These are phyloP conservation scores for Solanum habrochaites DNA, from an alignment of 257 asterid species.

Conservation along the genomic window DNA sequence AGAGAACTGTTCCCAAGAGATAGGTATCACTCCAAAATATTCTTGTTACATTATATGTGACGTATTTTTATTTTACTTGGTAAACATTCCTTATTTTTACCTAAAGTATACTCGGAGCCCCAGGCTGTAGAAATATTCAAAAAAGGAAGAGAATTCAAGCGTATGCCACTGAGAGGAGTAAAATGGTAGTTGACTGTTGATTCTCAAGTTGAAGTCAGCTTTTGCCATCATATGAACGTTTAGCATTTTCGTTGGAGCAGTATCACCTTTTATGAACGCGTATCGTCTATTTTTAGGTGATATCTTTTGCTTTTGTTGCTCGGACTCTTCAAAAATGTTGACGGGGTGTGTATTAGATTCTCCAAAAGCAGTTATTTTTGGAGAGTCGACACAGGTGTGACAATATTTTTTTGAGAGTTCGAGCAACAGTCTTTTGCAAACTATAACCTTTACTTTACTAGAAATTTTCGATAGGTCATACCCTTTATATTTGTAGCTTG, in stretches of 20 bases:
- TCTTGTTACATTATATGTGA: neutral
- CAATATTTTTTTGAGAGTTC: neutral
- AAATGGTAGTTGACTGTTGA: neutral
- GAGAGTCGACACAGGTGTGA: neutral
- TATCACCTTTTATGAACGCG: neutral
- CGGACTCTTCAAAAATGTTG: neutral
- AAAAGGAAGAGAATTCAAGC: neutral
- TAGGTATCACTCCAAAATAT: slow-evolving; percentile 39
- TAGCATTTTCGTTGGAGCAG: neutral
- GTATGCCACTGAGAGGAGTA: neutral
- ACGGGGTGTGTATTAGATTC: neutral
- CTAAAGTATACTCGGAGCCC: neutral
- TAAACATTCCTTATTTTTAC: neutral
- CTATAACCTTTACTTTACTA: neutral
- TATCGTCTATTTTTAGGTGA: neutral
- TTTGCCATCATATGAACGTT: neutral
- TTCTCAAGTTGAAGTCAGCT: neutral
- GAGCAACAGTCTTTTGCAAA: neutral
- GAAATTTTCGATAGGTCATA: neutral
- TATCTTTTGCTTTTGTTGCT: neutral
- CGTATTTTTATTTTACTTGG: neutral
- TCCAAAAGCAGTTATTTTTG: neutral
- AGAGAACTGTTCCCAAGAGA: slow-evolving; percentile 67
- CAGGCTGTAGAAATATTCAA: neutral
- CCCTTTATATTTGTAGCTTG: neutral